These are phyloP conservation scores for Claviceps citrina DNA, from an alignment of 2,329 filamentous ascomycete species.

Conservation along the genomic window DNA sequence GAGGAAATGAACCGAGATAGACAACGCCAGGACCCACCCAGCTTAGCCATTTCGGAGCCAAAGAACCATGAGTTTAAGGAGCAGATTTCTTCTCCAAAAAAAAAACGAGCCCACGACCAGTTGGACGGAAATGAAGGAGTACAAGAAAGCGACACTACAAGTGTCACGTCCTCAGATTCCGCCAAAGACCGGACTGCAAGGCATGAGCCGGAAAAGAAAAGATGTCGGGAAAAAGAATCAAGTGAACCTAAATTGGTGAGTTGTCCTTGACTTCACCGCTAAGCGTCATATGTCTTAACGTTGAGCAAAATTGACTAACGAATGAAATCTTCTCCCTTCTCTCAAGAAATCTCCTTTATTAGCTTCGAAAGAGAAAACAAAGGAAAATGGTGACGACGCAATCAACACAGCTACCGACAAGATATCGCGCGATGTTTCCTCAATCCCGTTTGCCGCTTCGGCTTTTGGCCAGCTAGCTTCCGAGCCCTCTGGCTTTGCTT, in stretches of 20 bases:
- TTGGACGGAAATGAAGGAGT: constrained; percentile 33
- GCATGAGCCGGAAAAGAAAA: constrained; percentile 49
- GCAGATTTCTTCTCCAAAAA: constrained; percentile 44
- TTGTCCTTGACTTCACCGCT: not conserved
- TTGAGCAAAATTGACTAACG: not conserved
- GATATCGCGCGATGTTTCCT: constrained; percentile 27
- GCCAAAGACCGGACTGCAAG: constrained; percentile 31
- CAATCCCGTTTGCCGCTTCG: constrained; percentile 51
- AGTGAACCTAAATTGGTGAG: constrained; percentile 20
- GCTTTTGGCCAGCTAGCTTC: constrained; percentile 51
- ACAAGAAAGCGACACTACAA: constrained; percentile 27
- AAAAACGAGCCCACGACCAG: constrained; percentile 48
- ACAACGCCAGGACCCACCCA: constrained; percentile 19
- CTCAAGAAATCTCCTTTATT: not conserved
- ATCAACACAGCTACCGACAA: not conserved
- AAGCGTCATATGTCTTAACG: too few species aligned
- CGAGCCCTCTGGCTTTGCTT: constrained; percentile 49
- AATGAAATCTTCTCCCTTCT: not conserved
- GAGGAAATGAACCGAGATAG: constrained; percentile 6
- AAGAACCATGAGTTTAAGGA: constrained; percentile 28
- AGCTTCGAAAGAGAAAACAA: not conserved
- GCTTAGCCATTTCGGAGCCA: constrained; percentile 19
- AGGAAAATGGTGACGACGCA: too few species aligned
- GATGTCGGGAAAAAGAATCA: constrained; percentile 37
- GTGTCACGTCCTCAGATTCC: constrained; percentile 26